phyloP scores from a whole-genome alignment of 2,329 filamentous ascomycete genomes.

The Fusarium haematococcum region DNA sequence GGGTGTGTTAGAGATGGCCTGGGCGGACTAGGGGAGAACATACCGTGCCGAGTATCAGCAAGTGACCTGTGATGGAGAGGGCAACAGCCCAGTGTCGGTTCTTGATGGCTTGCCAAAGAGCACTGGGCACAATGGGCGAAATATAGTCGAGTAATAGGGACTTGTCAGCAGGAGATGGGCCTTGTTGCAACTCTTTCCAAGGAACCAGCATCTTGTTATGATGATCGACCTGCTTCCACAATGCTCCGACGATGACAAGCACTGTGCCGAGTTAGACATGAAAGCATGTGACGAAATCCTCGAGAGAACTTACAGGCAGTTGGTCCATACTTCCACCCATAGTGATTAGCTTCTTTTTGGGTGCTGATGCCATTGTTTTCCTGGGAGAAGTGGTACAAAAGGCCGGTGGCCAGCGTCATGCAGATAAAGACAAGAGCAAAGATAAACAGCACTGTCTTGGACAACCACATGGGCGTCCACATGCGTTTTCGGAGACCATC shows the following conservation, averaged over 20 bases:
- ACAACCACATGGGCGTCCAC: constrained; percentile 38
- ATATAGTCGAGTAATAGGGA: constrained; percentile 48
- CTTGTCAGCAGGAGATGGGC: constrained; percentile 24
- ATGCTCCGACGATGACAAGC: constrained; percentile 41
- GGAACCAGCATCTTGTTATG: constrained; percentile 42
- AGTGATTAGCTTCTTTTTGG: constrained; percentile 35
- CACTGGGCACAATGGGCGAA: constrained; percentile 40
- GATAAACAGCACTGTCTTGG: constrained; percentile 27
- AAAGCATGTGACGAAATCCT: neutral
- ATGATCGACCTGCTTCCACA: constrained; percentile 49
- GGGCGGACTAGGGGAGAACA: neutral
- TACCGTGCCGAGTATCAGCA: constrained; percentile 45
- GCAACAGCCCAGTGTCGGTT: constrained; percentile 42
- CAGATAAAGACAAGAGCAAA: constrained; percentile 33
- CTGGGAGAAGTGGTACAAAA: constrained; percentile 37
- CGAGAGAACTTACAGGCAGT: constrained; percentile 32
- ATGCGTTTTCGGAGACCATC: constrained; percentile 23
- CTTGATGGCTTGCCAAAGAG: constrained; percentile 39
- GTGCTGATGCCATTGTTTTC: constrained; percentile 34
- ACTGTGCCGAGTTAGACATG: constrained; percentile 23
- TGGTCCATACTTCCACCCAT: constrained; percentile 41
- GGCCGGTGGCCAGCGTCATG: constrained; percentile 35
- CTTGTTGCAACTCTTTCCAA: constrained; percentile 43
- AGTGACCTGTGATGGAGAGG: constrained; percentile 38
- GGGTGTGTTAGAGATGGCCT: neutral